Evolutionary conservation across 805 yeast genomes (phyloP).

Genomic region (Saturnispora serradocipensis): DNA sequence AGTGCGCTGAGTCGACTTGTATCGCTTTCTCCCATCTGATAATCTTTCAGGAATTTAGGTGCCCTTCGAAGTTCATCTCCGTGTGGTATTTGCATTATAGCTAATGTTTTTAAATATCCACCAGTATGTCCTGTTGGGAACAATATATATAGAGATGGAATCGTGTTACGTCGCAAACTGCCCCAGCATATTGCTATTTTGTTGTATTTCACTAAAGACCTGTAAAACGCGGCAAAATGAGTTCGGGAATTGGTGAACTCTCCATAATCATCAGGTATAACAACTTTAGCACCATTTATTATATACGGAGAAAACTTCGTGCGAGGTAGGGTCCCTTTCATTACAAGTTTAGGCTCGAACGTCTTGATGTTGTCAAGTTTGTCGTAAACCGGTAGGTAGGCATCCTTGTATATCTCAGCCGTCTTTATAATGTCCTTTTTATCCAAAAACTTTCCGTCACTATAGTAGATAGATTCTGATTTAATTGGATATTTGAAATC

Average conservation of each 20-base stretch:
- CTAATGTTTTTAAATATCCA: conserved; percentile 59
- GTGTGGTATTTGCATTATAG: conserved; percentile 61
- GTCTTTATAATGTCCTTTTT: conserved; percentile 10
- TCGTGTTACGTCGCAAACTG: conserved; percentile 39
- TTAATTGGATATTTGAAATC: conserved; percentile 3
- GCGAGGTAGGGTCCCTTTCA: conserved; percentile 57
- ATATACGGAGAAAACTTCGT: conserved; percentile 42
- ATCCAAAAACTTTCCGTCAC: conserved; percentile 35
- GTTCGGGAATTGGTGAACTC: conserved; percentile 51
- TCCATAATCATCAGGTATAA: conserved; percentile 56
- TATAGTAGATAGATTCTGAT: conserved; percentile 28
- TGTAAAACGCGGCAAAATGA: conserved; percentile 61
- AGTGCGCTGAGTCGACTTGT: conserved; percentile 19
- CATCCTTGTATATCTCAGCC: conserved; percentile 9
- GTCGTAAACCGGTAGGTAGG: conserved; percentile 28
- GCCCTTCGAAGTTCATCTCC: conserved; percentile 62
- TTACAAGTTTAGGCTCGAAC: conserved; percentile 28
- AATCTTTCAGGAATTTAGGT: conserved; percentile 33
- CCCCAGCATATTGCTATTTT: conserved; percentile 72
- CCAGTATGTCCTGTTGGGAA: conserved; percentile 37
- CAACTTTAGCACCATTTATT: conserved; percentile 45
- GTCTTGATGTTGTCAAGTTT: conserved; percentile 27
- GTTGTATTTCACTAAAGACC: conserved; percentile 40
- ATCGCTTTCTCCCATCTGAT: conserved; percentile 13
- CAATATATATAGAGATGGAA: conserved; percentile 51